A percentile compares a stretch with the other conserved stretches of the same genome.
phyloP scores from a whole-genome alignment of 495 filamentous ascomycete genomes.

The Aspergillus carlsbadensis region DNA sequence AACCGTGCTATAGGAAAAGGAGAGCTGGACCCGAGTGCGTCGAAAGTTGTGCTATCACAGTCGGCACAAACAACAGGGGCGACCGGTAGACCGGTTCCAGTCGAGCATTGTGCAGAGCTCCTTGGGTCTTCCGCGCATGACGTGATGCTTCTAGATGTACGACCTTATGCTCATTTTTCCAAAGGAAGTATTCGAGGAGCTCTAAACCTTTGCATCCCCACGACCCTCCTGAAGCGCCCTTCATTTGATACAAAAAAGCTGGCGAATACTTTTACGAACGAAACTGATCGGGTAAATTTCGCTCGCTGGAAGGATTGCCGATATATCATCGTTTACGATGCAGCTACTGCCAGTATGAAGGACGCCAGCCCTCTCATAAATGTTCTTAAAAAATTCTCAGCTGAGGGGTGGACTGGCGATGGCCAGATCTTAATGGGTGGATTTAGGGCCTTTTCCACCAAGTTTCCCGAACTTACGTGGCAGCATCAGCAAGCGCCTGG shows the following conservation, averaged over 20 bases:
- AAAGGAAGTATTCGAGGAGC: conserved; percentile 72
- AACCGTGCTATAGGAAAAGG: conserved; percentile 14
- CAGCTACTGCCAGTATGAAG: conserved; percentile 67
- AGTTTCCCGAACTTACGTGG: conserved; percentile 46
- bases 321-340: conserved; percentile 86
- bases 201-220: conserved; percentile 92
- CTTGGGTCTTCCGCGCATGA: conserved; percentile 56
- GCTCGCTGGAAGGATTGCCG: conserved; percentile 69
- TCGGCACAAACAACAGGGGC: neutral
- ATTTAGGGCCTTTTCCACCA: conserved; percentile 48
- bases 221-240: conserved; percentile 84
- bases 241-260: conserved; percentile 92
- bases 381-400: conserved; percentile 87
- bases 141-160: conserved; percentile 79
- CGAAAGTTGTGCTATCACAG: neutral
- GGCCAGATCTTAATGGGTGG: conserved; percentile 68
- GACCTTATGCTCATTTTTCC: conserved; percentile 80
- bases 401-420: conserved; percentile 76
- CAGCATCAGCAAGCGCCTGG: conserved; percentile 23
- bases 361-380: conserved; percentile 77
- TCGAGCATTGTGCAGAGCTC: conserved; percentile 63
- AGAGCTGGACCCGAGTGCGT: neutral
- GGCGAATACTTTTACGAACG: conserved; percentile 79
- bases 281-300: conserved; percentile 71
- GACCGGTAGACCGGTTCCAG: conserved; percentile 45